A percentile compares a stretch with the other conserved stretches of the same genome.
Evolutionary conservation across 208 protist genomes (phyloP).

Genomic region (Acanthamoeba sp.): DNA sequence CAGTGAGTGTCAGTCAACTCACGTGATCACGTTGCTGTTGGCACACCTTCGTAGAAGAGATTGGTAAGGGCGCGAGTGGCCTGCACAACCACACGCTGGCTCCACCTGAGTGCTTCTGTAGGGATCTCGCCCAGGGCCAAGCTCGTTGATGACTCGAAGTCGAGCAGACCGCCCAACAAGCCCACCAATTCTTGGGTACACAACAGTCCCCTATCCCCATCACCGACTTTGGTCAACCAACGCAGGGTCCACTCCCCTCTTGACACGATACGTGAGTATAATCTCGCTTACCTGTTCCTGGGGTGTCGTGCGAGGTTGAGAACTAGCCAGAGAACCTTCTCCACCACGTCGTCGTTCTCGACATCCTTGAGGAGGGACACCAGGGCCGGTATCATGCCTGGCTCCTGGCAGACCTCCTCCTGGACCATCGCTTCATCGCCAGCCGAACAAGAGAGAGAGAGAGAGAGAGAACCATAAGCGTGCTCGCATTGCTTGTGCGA

Average conservation of each 20-base stretch:
- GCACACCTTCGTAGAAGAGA: slow-evolving; percentile 47
- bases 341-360: slow-evolving; percentile 21
- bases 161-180: neutral
- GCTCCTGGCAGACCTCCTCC: neutral
- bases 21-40: too few relatives aligned
- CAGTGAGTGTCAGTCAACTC: too few relatives aligned
- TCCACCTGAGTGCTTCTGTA: neutral
- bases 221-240: neutral
- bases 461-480: neutral
- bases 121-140: slow-evolving; percentile 24
- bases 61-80: slow-evolving; percentile 36
- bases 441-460: too few relatives aligned
- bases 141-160: neutral
- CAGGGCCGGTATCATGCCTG: neutral
- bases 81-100: neutral
- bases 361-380: neutral
- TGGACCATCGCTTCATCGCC: neutral
- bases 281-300: neutral
- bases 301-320: slow-evolving; percentile 36
- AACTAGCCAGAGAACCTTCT: slow-evolving; percentile 22
- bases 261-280: too few relatives aligned
- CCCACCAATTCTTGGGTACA: neutral
- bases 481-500: neutral
- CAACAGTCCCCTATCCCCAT: neutral
- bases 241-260: too few relatives aligned